These are phyloP conservation scores for Ogataea thermomethanolica DNA, from an alignment of 805 yeast species.

Conservation along the genomic window DNA sequence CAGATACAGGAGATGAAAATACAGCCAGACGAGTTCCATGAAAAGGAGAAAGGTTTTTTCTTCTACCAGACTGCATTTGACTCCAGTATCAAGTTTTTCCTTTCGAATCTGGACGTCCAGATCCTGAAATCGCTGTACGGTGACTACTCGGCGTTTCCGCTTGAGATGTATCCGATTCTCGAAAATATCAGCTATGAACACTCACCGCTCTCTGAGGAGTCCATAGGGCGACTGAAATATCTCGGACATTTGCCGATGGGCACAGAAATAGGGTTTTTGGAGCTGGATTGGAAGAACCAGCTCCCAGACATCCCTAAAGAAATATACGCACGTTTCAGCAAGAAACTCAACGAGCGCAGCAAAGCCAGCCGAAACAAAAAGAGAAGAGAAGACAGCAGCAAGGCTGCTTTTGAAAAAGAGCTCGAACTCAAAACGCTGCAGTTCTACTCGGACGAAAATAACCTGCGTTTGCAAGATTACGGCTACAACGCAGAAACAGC, in stretches of 20 bases:
- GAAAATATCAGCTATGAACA: constrained; percentile 70
- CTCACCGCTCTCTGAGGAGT: constrained; percentile 46
- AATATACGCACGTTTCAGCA: constrained; percentile 43
- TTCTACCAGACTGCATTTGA: constrained; percentile 72
- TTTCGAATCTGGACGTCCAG: constrained; percentile 77
- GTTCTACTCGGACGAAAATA: constrained; percentile 59
- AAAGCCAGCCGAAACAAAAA: constrained; percentile 46
- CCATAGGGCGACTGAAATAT: constrained; percentile 63
- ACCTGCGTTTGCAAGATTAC: constrained; percentile 33
- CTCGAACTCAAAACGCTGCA: constrained; percentile 56
- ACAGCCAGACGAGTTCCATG: constrained; percentile 15
- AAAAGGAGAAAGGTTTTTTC: constrained; percentile 49
- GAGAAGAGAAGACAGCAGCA: constrained; percentile 58
- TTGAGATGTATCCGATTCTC: constrained; percentile 53
- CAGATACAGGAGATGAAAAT: constrained; percentile 18
- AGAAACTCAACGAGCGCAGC: constrained; percentile 56
- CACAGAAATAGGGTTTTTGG: constrained; percentile 77
- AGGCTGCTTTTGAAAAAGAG: constrained; percentile 50
- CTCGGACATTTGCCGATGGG: constrained; percentile 82
- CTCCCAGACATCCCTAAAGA: constrained; percentile 38
- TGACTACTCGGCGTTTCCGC: constrained; percentile 64
- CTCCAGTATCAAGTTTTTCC: constrained; percentile 59
- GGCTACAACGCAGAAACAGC: constrained; percentile 35
- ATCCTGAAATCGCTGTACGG: constrained; percentile 63
- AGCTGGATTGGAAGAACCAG: constrained; percentile 67